phyloP scores from a whole-genome alignment of 2,329 filamentous ascomycete genomes.

The Aspergillus sp. region DNA sequence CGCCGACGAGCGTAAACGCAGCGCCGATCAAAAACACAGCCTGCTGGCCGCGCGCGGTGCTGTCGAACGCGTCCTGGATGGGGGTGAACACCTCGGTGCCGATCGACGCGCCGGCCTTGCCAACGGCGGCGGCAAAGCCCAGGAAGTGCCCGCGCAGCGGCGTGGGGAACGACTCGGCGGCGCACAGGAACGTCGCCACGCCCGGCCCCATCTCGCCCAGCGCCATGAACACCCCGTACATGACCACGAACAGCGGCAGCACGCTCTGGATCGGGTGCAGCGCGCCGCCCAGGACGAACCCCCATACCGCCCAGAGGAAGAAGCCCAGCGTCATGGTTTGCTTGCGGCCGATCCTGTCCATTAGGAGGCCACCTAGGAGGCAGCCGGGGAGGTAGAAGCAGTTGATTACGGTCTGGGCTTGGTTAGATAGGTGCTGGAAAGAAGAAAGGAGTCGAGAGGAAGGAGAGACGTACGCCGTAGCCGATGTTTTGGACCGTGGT shows the following conservation, averaged over 20 bases:
- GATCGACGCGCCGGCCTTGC: constrained; percentile 52
- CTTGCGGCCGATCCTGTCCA: constrained; percentile 50
- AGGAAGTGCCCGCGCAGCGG: constrained; percentile 51
- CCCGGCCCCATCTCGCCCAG: constrained; percentile 54
- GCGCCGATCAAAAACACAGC: constrained; percentile 53
- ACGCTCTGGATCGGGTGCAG: constrained; percentile 45
- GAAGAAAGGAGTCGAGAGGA: neutral
- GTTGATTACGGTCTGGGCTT: constrained; percentile 46
- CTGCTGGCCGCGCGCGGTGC: constrained; percentile 47
- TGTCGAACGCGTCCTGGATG: constrained; percentile 47
- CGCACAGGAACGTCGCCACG: constrained; percentile 37
- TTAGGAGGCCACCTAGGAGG: constrained; percentile 49
- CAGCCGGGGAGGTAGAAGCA: constrained; percentile 52
- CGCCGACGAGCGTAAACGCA: constrained; percentile 49
- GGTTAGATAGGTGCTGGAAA: neutral
- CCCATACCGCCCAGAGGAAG: constrained; percentile 44
- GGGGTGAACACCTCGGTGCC: constrained; percentile 53
- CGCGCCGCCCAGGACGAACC: constrained; percentile 52
- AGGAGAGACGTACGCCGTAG: constrained; percentile 20
- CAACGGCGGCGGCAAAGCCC: constrained; percentile 48
- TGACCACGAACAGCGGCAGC: constrained; percentile 52
- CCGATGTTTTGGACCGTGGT: constrained; percentile 37
- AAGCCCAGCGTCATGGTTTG: constrained; percentile 55
- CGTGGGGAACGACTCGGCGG: constrained; percentile 52
- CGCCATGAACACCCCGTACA: constrained; percentile 52